A percentile compares a stretch with the other conserved stretches of the same genome.
phyloP scores from a whole-genome alignment of 2,329 filamentous ascomycete genomes.

The Trichophyton mentagrophytes region DNA sequence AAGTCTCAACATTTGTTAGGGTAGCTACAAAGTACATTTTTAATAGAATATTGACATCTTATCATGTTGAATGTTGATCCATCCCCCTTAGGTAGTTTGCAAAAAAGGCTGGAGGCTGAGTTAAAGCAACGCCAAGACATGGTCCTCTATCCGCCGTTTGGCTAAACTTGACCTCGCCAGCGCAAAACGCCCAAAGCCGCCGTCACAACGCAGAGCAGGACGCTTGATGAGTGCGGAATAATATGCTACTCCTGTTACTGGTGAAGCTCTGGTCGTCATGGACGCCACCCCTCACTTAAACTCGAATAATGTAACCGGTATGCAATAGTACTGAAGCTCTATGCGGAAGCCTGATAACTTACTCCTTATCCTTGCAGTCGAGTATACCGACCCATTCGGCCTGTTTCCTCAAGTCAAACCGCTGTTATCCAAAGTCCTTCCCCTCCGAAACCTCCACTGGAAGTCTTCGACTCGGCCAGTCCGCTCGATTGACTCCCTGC shows the following conservation, averaged over 20 bases:
- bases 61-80: neutral
- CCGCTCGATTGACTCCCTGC: conserved; percentile 83
- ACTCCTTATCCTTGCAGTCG: conserved; percentile 45
- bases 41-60: neutral
- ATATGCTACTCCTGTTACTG: neutral
- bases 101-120: neutral
- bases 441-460: conserved; percentile 88
- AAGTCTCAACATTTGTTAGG: neutral
- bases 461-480: conserved; percentile 85
- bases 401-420: conserved; percentile 72
- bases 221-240: neutral
- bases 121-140: neutral
- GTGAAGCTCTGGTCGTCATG: conserved; percentile 24
- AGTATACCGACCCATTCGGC: conserved; percentile 88
- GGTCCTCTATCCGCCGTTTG: neutral
- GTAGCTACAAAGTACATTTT: neutral
- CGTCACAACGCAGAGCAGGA: neutral
- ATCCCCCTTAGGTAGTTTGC: neutral
- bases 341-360: conserved; percentile 2
- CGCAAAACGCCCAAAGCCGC: neutral
- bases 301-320: conserved; percentile 63
- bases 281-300: conserved; percentile 39
- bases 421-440: conserved; percentile 64
- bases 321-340: conserved; percentile 10
- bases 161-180: neutral